A percentile compares a stretch with the other conserved stretches of the same genome.
These are phyloP conservation scores for Gomphus bonarii DNA, from an alignment of 1,284 basidiomycete genomes.

Conservation along the genomic window DNA sequence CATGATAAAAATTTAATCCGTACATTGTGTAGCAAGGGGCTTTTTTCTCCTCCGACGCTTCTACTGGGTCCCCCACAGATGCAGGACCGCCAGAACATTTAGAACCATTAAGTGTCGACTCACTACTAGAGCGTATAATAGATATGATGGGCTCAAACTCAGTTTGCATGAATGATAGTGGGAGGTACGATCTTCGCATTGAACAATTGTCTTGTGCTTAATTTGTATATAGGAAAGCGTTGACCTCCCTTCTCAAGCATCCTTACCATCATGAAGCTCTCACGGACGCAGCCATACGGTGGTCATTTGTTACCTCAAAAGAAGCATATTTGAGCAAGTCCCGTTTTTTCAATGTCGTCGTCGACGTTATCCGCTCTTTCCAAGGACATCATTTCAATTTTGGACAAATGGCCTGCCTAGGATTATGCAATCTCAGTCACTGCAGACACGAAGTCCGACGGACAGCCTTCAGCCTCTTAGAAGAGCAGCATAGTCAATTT, in stretches of 20 bases:
- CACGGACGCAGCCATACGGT: slow-evolving; percentile 58
- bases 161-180: slow-evolving; percentile 36
- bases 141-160: slow-evolving; percentile 57
- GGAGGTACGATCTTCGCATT: slow-evolving; percentile 40
- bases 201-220: slow-evolving; percentile 3
- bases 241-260: slow-evolving; percentile 61
- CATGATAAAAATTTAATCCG: too few relatives aligned
- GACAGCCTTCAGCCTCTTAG: slow-evolving; percentile 75
- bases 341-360: slow-evolving; percentile 74
- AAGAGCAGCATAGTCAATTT: slow-evolving; percentile 58
- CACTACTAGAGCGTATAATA: slow-evolving; percentile 52
- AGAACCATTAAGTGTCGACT: slow-evolving; percentile 40
- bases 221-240: slow-evolving; percentile 51
- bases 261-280: slow-evolving; percentile 53
- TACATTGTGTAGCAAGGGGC: slow-evolving; percentile 48
- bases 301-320: slow-evolving; percentile 50
- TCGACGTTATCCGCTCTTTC: slow-evolving; percentile 55
- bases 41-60: slow-evolving; percentile 53
- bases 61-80: slow-evolving; percentile 53
- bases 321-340: slow-evolving; percentile 43
- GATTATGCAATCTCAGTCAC: slow-evolving; percentile 81
- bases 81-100: slow-evolving; percentile 34
- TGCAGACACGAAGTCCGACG: slow-evolving; percentile 56
- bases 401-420: slow-evolving; percentile 71
- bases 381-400: slow-evolving; percentile 53